A percentile compares a stretch with the other conserved stretches of the same genome.
Conservation (phyloP, 108 stramenopile species). For the Cyclotella sp. region DNA sequence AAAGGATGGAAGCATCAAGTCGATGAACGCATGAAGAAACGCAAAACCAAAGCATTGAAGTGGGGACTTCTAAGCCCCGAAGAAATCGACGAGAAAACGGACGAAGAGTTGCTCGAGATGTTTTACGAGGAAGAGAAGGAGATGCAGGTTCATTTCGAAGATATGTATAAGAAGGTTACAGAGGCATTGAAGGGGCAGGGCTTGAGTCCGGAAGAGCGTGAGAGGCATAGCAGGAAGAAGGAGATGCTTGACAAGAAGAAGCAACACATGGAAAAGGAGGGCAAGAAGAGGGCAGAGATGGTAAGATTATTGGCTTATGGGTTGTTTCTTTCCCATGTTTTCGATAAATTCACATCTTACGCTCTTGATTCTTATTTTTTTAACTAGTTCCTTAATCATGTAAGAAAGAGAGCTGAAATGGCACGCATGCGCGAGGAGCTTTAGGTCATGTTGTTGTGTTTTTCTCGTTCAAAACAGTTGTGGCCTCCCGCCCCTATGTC, state of each 20-base stretch:
- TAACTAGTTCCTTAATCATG: background rate
- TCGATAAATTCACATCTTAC: background rate
- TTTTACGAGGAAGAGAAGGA: conserved; percentile 4
- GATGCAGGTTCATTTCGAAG: conserved; percentile 8
- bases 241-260: conserved; percentile 13
- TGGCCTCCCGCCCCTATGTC: background rate
- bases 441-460: background rate
- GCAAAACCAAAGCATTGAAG: background rate
- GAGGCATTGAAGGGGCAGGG: conserved; percentile 19
- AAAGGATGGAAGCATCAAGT: background rate
- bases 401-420: background rate
- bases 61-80: background rate
- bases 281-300: background rate
- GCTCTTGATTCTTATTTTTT: background rate
- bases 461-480: background rate
- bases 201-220: conserved; percentile 15
- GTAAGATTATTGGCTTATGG: background rate
- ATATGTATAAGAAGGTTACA: background rate
- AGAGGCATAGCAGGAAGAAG: conserved; percentile 5
- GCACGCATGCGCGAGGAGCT: background rate
- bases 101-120: conserved; percentile 10
- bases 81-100: background rate
- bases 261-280: background rate
- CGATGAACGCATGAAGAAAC: conserved; percentile 1
- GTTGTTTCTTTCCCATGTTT: background rate